These are phyloP conservation scores for Penicillium capsulatum DNA, from an alignment of 2,329 filamentous ascomycete species.

Conservation along the genomic window DNA sequence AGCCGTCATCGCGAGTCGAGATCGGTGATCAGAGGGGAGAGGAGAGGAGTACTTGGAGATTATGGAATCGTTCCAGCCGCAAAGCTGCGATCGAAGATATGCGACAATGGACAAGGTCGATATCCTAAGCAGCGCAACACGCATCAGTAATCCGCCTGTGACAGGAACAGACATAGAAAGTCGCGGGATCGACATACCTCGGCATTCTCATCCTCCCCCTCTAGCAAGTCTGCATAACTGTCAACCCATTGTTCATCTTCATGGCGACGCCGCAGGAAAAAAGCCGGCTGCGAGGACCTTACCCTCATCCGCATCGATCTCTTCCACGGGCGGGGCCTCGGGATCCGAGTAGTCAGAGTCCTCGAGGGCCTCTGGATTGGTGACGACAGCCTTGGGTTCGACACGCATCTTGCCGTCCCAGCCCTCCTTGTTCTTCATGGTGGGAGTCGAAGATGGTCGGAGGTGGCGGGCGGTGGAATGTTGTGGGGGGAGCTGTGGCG, in stretches of 20 bases:
- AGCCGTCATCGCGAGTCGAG: neutral
- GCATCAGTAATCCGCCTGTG: conserved; percentile 13
- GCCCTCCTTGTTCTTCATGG: conserved; percentile 42
- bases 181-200: conserved; percentile 40
- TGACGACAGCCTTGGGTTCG: conserved; percentile 63
- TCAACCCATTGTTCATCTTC: conserved; percentile 7
- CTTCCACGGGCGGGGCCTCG: conserved; percentile 62
- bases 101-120: conserved; percentile 85
- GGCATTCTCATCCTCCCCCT: conserved; percentile 53
- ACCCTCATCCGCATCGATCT: conserved; percentile 81
- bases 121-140: conserved; percentile 54
- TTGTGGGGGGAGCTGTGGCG: conserved; percentile 21
- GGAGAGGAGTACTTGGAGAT: conserved; percentile 53
- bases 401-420: conserved; percentile 52
- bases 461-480: conserved; percentile 4
- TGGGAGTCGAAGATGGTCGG: conserved; percentile 6
- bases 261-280: neutral
- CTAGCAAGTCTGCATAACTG: conserved; percentile 50
- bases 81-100: conserved; percentile 73
- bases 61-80: conserved; percentile 75
- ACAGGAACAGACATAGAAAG: neutral
- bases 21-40: neutral
- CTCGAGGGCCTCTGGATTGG: conserved; percentile 75
- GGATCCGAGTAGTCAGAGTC: conserved; percentile 82
- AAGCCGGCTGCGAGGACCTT: conserved; percentile 3